These are phyloP conservation scores for Wallemia hederae DNA, from an alignment of 1,284 basidiomycete species.

Conservation along the genomic window DNA sequence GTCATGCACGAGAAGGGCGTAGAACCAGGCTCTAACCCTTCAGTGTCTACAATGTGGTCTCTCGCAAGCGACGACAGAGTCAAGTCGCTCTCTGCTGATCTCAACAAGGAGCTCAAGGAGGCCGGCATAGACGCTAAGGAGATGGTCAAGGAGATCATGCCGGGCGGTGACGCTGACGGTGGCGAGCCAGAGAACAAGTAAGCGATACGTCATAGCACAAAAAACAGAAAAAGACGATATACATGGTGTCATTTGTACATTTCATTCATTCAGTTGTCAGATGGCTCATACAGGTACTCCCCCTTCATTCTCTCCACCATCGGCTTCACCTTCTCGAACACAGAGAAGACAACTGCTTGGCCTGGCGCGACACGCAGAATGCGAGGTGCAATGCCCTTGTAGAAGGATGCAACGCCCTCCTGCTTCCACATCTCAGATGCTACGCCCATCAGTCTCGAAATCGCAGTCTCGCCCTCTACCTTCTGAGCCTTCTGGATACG, in stretches of 20 bases:
- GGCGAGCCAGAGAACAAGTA: no score
- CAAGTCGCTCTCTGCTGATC: background rate
- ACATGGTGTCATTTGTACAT: background rate
- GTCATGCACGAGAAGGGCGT: background rate
- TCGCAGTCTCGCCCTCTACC: conserved; percentile 42
- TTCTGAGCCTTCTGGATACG: conserved; percentile 47
- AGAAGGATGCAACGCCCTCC: conserved; percentile 71
- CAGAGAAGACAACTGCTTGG: conserved; percentile 64
- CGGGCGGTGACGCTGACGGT: background rate
- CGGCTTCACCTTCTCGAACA: conserved; percentile 56
- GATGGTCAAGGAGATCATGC: background rate
- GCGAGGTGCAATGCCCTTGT: conserved; percentile 89
- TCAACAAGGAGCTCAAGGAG: background rate
- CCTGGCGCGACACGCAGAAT: conserved; percentile 76
- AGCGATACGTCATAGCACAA: no score
- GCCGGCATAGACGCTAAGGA: background rate
- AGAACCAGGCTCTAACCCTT: background rate
- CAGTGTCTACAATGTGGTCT: background rate
- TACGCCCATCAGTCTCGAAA: conserved; percentile 41
- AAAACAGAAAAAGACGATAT: no score
- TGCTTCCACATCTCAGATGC: conserved; percentile 71
- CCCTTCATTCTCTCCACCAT: conserved; percentile 39
- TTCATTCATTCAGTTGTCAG: background rate
- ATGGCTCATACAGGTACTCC: conserved; percentile 17
- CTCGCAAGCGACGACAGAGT: background rate